phyloP scores from a whole-genome alignment of 495 filamentous ascomycete species.

The Podospora australis region DNA sequence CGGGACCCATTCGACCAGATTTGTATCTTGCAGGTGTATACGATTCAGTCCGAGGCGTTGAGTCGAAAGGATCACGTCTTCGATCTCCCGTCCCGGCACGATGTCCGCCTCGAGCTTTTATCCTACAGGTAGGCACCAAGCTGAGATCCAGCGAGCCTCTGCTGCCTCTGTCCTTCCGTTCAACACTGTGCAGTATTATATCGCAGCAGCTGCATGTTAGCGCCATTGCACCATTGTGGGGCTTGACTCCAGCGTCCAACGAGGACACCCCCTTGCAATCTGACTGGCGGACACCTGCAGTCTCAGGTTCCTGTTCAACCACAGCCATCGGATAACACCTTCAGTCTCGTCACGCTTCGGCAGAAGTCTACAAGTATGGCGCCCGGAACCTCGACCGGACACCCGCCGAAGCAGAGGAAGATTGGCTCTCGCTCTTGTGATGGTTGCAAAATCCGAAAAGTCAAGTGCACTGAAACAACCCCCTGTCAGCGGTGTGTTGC shows the following conservation, averaged over 20 bases:
- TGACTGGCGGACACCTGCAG: neutral
- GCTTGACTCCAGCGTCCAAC: neutral
- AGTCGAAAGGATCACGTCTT: too few relatives aligned
- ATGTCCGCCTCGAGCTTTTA: too few relatives aligned
- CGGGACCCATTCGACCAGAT: too few relatives aligned
- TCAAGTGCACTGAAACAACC: constrained; percentile 34
- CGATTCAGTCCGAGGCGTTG: too few relatives aligned
- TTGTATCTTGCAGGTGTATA: too few relatives aligned
- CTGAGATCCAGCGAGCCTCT: too few relatives aligned
- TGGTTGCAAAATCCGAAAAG: constrained; percentile 43
- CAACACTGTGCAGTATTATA: too few relatives aligned
- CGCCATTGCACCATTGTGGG: constrained; percentile 4
- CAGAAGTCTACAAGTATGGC: neutral
- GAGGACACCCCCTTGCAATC: too few relatives aligned
- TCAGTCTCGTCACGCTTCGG: neutral
- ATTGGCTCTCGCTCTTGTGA: constrained; percentile 42
- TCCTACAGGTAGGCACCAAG: too few relatives aligned
- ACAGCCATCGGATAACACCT: neutral
- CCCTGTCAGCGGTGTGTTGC: constrained; percentile 25
- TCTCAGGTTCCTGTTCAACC: neutral
- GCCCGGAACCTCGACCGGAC: neutral
- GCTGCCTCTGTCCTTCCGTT: too few relatives aligned
- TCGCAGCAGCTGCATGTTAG: neutral
- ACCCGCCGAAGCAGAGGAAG: constrained; percentile 21
- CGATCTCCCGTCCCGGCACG: too few relatives aligned